Evolutionary conservation across 495 filamentous ascomycete genomes (phyloP).

Genomic region (Annulohypoxylon maeteangense): DNA sequence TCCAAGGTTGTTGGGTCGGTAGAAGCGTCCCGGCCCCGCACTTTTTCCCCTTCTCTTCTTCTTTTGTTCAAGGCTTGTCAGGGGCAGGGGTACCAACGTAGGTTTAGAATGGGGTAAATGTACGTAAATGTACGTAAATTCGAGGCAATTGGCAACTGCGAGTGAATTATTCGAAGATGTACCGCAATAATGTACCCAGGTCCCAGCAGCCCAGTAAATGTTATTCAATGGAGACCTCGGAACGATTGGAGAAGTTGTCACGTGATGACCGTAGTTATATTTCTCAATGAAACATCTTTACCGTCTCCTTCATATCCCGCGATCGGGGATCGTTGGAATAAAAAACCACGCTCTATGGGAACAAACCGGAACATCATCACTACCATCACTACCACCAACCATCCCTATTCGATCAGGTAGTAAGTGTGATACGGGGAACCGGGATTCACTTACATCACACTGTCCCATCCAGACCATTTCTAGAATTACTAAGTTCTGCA

Average conservation of each 20-base stretch:
- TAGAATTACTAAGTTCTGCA: constrained; percentile 42
- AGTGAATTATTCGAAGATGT: constrained; percentile 1
- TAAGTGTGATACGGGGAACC: constrained; percentile 22
- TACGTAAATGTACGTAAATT: neutral
- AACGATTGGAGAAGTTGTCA: constrained; percentile 10
- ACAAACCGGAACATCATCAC: constrained; percentile 29
- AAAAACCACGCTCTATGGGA: constrained; percentile 35
- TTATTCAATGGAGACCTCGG: constrained; percentile 3
- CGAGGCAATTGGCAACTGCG: neutral
- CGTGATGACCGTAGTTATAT: constrained; percentile 23
- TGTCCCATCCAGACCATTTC: constrained; percentile 24
- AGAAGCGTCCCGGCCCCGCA: constrained; percentile 43
- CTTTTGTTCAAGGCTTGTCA: constrained; percentile 13
- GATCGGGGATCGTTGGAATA: constrained; percentile 31
- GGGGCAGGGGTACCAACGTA: constrained; percentile 16
- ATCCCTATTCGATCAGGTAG: constrained; percentile 27
- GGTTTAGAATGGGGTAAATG: constrained; percentile 5
- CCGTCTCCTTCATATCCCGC: constrained; percentile 13
- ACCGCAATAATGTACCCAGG: too few species aligned
- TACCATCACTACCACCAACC: constrained; percentile 15
- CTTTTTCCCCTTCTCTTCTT: constrained; percentile 8
- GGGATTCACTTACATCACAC: constrained; percentile 35
- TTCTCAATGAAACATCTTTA: neutral
- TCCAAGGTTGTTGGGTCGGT: constrained; percentile 33
- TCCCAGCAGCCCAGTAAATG: neutral